Evolutionary conservation across 805 yeast genomes (phyloP).

Genomic region (Maudiozyma serrabonitensis): DNA sequence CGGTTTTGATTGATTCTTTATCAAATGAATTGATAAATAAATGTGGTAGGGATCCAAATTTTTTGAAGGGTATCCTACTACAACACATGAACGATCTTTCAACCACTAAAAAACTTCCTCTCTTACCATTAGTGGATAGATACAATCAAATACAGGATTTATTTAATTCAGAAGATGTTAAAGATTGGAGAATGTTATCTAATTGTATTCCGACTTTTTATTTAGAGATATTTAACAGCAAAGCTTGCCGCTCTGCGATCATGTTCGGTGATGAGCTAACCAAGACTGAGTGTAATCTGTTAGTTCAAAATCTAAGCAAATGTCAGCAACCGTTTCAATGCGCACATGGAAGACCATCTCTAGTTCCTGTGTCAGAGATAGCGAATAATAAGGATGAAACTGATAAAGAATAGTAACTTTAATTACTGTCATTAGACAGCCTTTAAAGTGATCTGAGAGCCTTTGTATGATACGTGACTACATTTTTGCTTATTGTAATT

Average conservation of each 20-base stretch:
- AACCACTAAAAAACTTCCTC: conserved; percentile 17
- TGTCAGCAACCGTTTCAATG: conserved; percentile 66
- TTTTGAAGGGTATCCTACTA: conserved; percentile 32
- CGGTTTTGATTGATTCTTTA: conserved; percentile 11
- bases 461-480: no score
- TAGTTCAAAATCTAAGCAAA: conserved; percentile 34
- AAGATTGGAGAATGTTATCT: conserved; percentile 33
- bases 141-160: not conserved
- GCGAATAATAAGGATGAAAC: no score
- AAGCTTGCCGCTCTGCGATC: conserved; percentile 60
- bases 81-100: conserved; percentile 39
- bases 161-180: not conserved
- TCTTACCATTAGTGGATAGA: not conserved
- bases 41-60: conserved; percentile 18
- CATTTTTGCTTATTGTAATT: no score
- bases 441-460: no score
- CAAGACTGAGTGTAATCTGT: conserved; percentile 32
- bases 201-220: conserved; percentile 43
- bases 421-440: no score
- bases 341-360: conserved; percentile 79
- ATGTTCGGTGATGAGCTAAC: conserved; percentile 58
- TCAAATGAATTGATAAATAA: conserved; percentile 36
- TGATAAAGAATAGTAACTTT: no score
- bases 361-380: conserved; percentile 14
- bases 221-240: conserved; percentile 42